Evolutionary conservation across 441 rosid species (phyloP), one percentile per base, ranked within the genome.

Genomic region (Omphalea diandra): DNA sequence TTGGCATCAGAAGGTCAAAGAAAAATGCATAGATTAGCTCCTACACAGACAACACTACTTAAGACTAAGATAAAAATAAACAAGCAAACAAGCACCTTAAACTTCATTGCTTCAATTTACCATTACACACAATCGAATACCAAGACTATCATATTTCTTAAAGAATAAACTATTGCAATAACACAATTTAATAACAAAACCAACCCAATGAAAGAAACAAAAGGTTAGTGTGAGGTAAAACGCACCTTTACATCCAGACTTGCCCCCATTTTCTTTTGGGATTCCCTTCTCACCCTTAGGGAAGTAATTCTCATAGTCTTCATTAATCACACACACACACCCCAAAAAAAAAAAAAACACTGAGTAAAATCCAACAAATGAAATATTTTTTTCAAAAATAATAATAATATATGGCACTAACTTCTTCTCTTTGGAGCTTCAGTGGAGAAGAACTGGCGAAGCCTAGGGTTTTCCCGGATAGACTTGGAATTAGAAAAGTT

Each of bases 251-350:
- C 81, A 72, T 66, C 77, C 83, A 17, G 83, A 74, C 75, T 85
- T 84, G 35, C 65, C 68, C 38, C 73, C 79, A 73, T 76, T 61
- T 52, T 56, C 82, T 73, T 77, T 80, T 0, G 91, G 85, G 49
- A 67, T 76, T 50, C 77, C 84, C 81, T 83, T 82, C 82, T 77
- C 85, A 20, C 73, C 74, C 73, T 83, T 88, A 0, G 94, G 91
- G 40, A 27, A 74, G 72, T 75, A 88, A 61, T 86, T 88, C 76
- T 84, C 84, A 73, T 79, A 83, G 27, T 79, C 94, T 89, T 72
- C 63, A 69, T 32, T 1, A 41, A 73, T 43, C 64, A 52, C 14
- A 11, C 35, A 26, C 29, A 20, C n/a, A n/a, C n/a, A n/a, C n/a
- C n/a, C n/a, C n/a, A n/a, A n/a, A n/a, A 24, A 40, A 31, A 36